Evolutionary conservation across 1,139 yeast species (phyloP), one percentile per base, ranked within the genome.

Genomic region (Kodamaea plutei): DNA sequence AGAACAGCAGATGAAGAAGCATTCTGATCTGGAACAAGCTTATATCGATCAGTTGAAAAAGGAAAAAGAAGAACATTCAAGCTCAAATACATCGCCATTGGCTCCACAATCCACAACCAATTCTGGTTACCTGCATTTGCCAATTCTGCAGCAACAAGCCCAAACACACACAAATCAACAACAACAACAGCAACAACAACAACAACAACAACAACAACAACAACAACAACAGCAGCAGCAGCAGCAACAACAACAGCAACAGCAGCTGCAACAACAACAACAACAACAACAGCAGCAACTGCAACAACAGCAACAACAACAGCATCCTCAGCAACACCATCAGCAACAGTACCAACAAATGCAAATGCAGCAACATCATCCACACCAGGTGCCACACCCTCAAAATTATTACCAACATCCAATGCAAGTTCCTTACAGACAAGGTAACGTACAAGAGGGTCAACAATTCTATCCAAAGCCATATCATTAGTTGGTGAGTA

Each of bases 1-100:
- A n/a, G 46, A 44, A 23, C 46, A 42, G 30, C 46, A 39, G 25
- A 21, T 37, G 28, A 42, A 42, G 31, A 42, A 42, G 26, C 41
- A 41, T 23, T 26, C 31, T 18, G 34, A 39, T 6, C 26, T 31
- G 26, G 45, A 41, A 29, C 43, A 35, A 23, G 45, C 41, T 12
- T 41, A 39, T 23, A 38, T 33, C 6, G 45, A 41, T 12, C 44
- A 41, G 11, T 25, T 40, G 28, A 23, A 38, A 29, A 38, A 41
- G 29, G 34, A 35, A 8, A 35, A 35, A 25, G 34, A 26, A 8
- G 26, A 22, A 6, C 20, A 28, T 8, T 22, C 27, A 19, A 23
- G 26, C 10, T 21, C 15, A 6, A 27, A 29, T 12, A 29, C 36
- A 10, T 29, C 32, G n/a, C 33, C 36, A 14, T 20, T 26, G n/a